phyloP scores from a whole-genome alignment of 23 red algal species.

The Chondrus crispus region DNA sequence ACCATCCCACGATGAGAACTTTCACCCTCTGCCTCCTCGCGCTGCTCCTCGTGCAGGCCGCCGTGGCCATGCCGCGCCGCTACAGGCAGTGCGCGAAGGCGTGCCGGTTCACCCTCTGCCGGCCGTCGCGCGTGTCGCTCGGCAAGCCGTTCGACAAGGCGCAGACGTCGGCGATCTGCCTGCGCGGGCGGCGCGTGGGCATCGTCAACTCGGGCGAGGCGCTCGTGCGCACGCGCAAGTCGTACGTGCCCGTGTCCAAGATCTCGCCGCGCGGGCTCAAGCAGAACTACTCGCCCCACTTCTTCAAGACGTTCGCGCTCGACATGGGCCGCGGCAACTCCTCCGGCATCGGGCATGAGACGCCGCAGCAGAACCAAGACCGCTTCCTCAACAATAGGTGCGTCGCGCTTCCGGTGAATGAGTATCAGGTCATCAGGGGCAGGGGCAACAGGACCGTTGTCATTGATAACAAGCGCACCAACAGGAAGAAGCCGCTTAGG shows the following conservation, averaged over 20 bases:
- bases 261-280: background rate
- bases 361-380: background rate
- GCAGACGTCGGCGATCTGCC: background rate
- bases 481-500: too few relatives aligned
- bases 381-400: background rate
- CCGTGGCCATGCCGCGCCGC: too few relatives aligned
- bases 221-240: background rate
- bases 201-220: background rate
- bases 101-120: background rate
- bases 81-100: background rate
- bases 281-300: background rate
- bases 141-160: background rate
- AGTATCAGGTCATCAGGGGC: too few relatives aligned
- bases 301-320: background rate
- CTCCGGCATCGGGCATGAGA: background rate
- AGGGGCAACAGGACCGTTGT: too few relatives aligned
- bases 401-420: background rate
- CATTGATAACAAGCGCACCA: too few relatives aligned
- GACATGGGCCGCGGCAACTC: too few relatives aligned
- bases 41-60: too few relatives aligned
- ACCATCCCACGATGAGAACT: too few relatives aligned
- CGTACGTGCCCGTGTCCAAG: background rate
- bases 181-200: background rate
- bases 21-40: too few relatives aligned
- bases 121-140: background rate